Evolutionary conservation across 345 rosid genomes (phyloP), one percentile per base, ranked within the genome.

Genomic region (Salix caprea): DNA sequence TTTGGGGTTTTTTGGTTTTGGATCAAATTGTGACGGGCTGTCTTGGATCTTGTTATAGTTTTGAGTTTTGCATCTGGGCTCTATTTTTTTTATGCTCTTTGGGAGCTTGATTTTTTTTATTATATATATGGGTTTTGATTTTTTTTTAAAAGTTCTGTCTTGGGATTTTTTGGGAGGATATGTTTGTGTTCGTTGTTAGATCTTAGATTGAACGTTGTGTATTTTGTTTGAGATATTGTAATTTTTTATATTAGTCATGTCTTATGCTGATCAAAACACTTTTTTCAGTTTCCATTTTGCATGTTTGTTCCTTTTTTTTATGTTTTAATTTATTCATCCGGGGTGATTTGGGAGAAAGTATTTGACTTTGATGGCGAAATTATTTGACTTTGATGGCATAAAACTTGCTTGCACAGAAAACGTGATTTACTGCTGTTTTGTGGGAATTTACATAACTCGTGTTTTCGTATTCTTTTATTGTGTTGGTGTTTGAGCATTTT

Each of bases 1-100:
- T 28, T 28, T 32, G 18, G 19, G 67, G 60, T 23, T 19, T 32
- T 74, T 19, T 32, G 52, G 62, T 52, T 71, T 67, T 77, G 82
- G 79, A 78, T 86, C 83, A 76, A 75, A 26, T 73, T 76, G 19
- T 76, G n/a, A 18, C 11, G 32, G 40, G 72, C 23, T 50, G 65
- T 23, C 69, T 30, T 50, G 58, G 77, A 73, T 81, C 76, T 76
- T 70, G 28, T 61, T 46, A 34, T n/a, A n/a, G 52, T 30, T 74
- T 5, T 58, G 69, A 66, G 68, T 71, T 66, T 75, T 56, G 76
- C 78, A 11, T 23, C 3, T 42, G 62, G 21, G 5, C 50, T 60
- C 5, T 21, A 6, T 14, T 58, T 26, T 46, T 69, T 30, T 67
- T 30, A 15, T 14, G 18, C 4, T 44, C 8, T 19, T 28, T 14